Evolutionary conservation across 2,329 filamentous ascomycete genomes (phyloP).

Genomic region (Didymella sp.): DNA sequence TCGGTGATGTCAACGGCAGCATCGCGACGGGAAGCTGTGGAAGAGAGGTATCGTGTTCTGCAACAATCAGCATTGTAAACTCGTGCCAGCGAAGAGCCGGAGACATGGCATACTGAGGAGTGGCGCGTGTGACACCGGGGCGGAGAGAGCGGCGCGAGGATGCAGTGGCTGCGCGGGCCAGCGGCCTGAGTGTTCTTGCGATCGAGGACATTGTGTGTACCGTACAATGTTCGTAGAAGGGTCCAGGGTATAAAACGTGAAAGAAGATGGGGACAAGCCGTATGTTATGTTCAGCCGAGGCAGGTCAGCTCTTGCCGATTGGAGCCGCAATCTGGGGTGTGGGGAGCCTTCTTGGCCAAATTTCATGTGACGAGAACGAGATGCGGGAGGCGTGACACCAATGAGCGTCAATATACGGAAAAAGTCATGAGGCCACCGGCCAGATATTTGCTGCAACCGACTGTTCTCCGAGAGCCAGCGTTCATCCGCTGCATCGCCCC

Average conservation of each 20-base stretch:
- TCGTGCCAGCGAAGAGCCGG: neutral
- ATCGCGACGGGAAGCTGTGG: conserved; percentile 48
- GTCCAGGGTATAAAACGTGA: neutral
- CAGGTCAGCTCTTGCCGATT: conserved; percentile 20
- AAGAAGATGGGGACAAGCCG: conserved; percentile 5
- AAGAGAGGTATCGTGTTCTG: conserved; percentile 54
- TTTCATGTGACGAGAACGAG: conserved; percentile 12
- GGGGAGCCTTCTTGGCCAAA: conserved; percentile 3
- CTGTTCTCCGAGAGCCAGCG: neutral
- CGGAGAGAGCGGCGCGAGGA: conserved; percentile 37
- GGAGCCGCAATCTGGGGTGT: conserved; percentile 22
- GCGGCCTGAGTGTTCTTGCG: conserved; percentile 40
- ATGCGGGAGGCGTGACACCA: neutral
- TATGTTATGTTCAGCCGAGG: conserved; percentile 10
- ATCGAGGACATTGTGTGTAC: conserved; percentile 40
- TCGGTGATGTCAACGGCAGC: conserved; percentile 65
- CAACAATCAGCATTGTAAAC: neutral
- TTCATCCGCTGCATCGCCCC: neutral
- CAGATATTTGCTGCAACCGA: neutral
- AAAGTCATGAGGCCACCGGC: too few species aligned
- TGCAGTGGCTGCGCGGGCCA: conserved; percentile 39
- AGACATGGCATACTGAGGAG: conserved; percentile 40
- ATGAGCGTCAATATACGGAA: neutral
- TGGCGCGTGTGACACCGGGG: conserved; percentile 37
- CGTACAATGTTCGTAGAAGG: neutral